These are phyloP conservation scores for Kwoniella europaea DNA, from an alignment of 768 basidiomycete species.

Conservation along the genomic window DNA sequence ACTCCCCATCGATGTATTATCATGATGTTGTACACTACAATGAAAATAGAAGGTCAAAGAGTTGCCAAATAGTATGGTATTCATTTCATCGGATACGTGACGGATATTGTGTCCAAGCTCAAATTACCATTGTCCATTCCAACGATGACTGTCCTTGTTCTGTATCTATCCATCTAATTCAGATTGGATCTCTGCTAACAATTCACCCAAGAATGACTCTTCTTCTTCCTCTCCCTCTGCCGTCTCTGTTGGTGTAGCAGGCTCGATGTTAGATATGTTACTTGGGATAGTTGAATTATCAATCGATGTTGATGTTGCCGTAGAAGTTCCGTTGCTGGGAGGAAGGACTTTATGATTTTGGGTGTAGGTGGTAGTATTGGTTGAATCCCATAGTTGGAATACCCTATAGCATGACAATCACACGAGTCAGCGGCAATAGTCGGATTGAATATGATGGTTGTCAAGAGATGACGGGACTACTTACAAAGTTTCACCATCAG, in stretches of 20 bases:
- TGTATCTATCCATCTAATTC: conserved; percentile 3
- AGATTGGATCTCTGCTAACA: not conserved
- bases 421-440: not conserved
- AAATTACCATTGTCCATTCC: not conserved
- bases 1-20: no score
- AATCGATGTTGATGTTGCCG: not conserved
- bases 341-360: conserved; percentile 20
- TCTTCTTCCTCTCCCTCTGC: conserved; percentile 3
- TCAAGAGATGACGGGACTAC: not conserved
- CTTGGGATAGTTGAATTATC: not conserved
- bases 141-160: not conserved
- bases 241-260: not conserved
- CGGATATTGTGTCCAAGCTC: no score
- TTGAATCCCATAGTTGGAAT: conserved; percentile 25
- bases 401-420: not conserved
- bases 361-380: conserved; percentile 19
- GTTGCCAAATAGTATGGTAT: no score
- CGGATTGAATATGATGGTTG: not conserved
- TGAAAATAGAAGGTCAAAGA: no score
- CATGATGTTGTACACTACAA: no score
- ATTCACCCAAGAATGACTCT: conserved; percentile 12
- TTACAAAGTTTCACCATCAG: conserved; percentile 21
- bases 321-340: not conserved
- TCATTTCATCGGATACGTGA: no score
- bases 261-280: no score